Conservation (phyloP, 1,284 basidiomycete genomes). For the Neonothopanus nambi region DNA sequence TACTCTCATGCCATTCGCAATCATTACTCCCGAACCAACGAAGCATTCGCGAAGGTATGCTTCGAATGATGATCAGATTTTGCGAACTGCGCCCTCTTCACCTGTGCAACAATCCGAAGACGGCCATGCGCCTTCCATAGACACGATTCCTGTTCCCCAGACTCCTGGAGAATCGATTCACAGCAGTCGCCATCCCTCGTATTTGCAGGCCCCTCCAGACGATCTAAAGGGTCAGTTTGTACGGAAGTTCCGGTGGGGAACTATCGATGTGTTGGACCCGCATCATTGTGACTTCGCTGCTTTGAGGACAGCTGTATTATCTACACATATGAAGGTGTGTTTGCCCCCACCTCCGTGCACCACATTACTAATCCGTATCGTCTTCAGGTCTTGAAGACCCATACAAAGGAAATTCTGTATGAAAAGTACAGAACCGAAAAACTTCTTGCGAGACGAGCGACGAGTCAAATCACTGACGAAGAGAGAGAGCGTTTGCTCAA, state of each 20-base stretch:
- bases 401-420: constrained; percentile 81
- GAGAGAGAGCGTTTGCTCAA: constrained; percentile 68
- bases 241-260: constrained; percentile 80
- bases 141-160: constrained; percentile 35
- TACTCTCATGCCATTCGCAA: constrained; percentile 67
- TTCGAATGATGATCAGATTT: constrained; percentile 27
- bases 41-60: constrained; percentile 37
- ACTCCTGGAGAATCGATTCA: constrained; percentile 27
- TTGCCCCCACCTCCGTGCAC: constrained; percentile 11
- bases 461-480: constrained; percentile 71
- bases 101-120: constrained; percentile 44
- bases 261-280: constrained; percentile 79
- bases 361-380: too few relatives aligned
- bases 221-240: constrained; percentile 71
- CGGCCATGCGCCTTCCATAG: constrained; percentile 34
- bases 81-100: constrained; percentile 29
- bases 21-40: constrained; percentile 69
- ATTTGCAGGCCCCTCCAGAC: constrained; percentile 54
- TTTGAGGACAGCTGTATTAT: constrained; percentile 73
- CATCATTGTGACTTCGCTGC: constrained; percentile 83
- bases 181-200: constrained; percentile 40
- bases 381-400: constrained; percentile 72
- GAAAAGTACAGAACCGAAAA: constrained; percentile 85
- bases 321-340: constrained; percentile 76
- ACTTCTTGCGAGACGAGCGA: constrained; percentile 77